Percentiles rank a stretch among this genome's conserved stretches.
Conservation (phyloP, 2,329 filamentous ascomycete species). For the Chrysosporium queenslandicum region DNA sequence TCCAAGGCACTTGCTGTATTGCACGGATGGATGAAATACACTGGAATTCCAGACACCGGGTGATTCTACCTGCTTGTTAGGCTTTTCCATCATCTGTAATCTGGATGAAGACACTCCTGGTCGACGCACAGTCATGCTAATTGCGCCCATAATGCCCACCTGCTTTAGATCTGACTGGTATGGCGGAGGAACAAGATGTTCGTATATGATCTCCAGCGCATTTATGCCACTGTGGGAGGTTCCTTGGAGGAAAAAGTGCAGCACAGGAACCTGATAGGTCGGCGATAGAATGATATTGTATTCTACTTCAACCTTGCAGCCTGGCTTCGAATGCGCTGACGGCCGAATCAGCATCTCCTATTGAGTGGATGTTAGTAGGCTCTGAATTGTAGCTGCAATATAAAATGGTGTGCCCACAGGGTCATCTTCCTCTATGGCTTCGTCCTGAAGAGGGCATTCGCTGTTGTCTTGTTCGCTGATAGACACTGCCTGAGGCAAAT, state of each 20-base stretch:
- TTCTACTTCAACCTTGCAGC: constrained; percentile 44
- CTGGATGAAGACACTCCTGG: neutral
- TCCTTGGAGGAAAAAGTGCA: constrained; percentile 62
- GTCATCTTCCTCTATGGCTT: constrained; percentile 10
- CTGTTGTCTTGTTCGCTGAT: neutral
- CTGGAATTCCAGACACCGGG: constrained; percentile 64
- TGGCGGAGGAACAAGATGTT: constrained; percentile 57
- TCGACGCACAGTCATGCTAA: constrained; percentile 62
- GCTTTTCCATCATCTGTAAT: neutral
- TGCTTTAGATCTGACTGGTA: constrained; percentile 53
- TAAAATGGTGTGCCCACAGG: constrained; percentile 9
- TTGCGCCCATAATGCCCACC: constrained; percentile 58
- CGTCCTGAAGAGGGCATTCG: neutral
- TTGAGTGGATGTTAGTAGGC: neutral
- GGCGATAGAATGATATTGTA: constrained; percentile 69
- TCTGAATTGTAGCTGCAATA: neutral
- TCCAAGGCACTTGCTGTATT: constrained; percentile 72
- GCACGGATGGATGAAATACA: constrained; percentile 90
- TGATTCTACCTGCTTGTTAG: constrained; percentile 52
- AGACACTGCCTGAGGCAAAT: neutral
- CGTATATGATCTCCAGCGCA: constrained; percentile 60
- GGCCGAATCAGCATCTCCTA: constrained; percentile 12
- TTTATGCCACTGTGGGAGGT: constrained; percentile 47
- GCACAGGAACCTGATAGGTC: constrained; percentile 62
- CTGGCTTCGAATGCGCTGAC: neutral